Base-by-base conservation (phyloP, 768 basidiomycete species). In the Asterophora parasitica region DNA sequence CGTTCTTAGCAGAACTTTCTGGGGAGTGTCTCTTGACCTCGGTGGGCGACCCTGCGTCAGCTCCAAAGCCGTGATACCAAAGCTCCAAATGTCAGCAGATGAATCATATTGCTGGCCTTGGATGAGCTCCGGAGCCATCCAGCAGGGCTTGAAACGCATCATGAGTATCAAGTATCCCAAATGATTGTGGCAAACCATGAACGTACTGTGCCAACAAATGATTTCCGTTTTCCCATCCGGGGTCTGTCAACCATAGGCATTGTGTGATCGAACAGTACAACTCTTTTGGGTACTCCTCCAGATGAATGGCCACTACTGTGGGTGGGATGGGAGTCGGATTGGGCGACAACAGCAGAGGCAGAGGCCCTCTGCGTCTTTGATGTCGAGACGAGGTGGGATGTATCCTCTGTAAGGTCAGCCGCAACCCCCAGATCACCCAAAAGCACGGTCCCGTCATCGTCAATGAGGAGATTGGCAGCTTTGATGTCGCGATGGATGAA, bases 111-210 rank as follows among this genome's bases (percentile, higher is more conserved):
- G 79, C 55, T 78, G 78, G 42, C 92, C 88, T 55, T 86, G 78
- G 39, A 97, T 88, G 17, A 96, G 77, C 58, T 97, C 94, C 1
- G 94, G 94, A 0, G 94, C 91, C 93, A 96, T 97, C 91, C 91
- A 96, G 62, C 88, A 91, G 1, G 94, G 94, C 81, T 83, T 48
- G 30, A 40, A 40, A 26, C 32, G 41, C 39, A 23, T 13, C 23
- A 42, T 46, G 39, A 51, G 15, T 13, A 17, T 10, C 20, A 26
- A 12, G 36, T 16, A 2, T 11, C 23, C n/a, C 23, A 23, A 23
- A 12, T 10, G 2, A 19, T 5, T 11, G 7, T 28, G 23, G 11
- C 8, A 16, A 28, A 26, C 33, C 42, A 34, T 44, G 28, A 23
- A 55, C 81, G 42, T 49, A 87, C 85, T 19, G 93, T 96, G 41